A percentile compares a stretch with the other conserved stretches of the same genome.
phyloP scores from a whole-genome alignment of 169 alveolate genomes.

The Eimeria tenella region DNA sequence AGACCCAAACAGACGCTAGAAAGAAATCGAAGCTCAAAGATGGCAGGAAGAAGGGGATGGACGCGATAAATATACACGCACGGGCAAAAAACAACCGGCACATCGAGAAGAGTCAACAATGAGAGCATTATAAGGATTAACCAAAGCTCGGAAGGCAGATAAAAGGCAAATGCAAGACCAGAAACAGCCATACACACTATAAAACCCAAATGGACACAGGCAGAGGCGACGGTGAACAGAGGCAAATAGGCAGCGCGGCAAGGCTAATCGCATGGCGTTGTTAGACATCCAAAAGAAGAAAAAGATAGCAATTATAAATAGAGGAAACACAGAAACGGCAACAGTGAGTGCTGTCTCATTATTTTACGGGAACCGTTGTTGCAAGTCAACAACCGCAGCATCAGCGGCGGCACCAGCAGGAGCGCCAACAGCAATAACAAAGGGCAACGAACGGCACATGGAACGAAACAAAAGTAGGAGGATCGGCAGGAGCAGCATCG shows the following conservation, averaged over 20 bases:
- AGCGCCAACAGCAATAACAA: no score
- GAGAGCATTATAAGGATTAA: no score
- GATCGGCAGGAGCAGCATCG: background rate
- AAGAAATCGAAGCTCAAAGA: background rate
- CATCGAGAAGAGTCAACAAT: no score
- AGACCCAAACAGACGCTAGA: no score
- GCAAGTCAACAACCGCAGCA: no score
- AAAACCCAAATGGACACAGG: background rate
- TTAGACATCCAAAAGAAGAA: background rate
- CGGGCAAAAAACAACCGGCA: background rate
- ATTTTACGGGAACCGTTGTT: no score
- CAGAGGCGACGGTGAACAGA: background rate
- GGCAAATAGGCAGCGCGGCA: background rate
- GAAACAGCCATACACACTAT: no score
- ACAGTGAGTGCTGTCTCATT: background rate
- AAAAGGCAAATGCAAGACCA: no score
- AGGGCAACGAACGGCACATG: background rate
- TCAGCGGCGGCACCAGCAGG: no score
- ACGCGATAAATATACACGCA: background rate
- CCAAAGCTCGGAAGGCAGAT: no score
- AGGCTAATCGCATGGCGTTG: background rate
- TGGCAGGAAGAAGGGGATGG: background rate
- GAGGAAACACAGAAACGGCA: background rate
- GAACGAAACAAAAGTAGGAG: background rate
- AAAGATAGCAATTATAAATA: background rate